Percentiles rank a stretch among this genome's conserved stretches.
phyloP scores from a whole-genome alignment of 768 basidiomycete genomes.

The Tylopilus felleus region DNA sequence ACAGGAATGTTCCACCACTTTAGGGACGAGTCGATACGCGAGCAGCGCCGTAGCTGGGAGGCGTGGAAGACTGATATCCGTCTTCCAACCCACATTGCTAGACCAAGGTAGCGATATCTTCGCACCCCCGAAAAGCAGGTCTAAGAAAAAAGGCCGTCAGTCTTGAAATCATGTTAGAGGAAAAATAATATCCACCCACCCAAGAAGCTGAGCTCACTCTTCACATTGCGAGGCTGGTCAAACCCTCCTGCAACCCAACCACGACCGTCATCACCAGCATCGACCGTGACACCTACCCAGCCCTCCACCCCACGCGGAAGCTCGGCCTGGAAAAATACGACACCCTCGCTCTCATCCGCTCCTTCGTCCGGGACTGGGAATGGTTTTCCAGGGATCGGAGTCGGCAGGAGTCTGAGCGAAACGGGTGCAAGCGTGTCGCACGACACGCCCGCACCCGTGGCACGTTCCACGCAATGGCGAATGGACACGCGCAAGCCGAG shows the following conservation, averaged over 20 bases:
- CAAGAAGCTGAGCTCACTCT: constrained; percentile 34
- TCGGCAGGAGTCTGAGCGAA: constrained; percentile 60
- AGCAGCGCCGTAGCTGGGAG: constrained; percentile 59
- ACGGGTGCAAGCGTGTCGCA: constrained; percentile 45
- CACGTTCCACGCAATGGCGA: constrained; percentile 39
- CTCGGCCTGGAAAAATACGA: constrained; percentile 59
- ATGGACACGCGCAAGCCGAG: constrained; percentile 46
- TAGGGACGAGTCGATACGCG: constrained; percentile 56
- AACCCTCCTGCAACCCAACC: constrained; percentile 67
- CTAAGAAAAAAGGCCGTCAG: constrained; percentile 30
- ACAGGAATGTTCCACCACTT: constrained; percentile 22
- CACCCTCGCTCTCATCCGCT: constrained; percentile 69
- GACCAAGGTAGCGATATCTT: constrained; percentile 34
- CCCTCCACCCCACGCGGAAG: constrained; percentile 27
- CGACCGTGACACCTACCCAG: constrained; percentile 55
- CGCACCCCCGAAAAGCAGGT: constrained; percentile 34
- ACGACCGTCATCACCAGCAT: constrained; percentile 44
- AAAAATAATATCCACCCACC: constrained; percentile 36
- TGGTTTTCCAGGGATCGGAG: constrained; percentile 45
- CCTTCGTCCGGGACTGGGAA: constrained; percentile 73
- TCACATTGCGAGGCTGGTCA: constrained; percentile 31
- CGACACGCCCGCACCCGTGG: constrained; percentile 15
- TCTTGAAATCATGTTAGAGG: neutral
- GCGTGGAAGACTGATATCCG: constrained; percentile 49
- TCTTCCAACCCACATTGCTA: constrained; percentile 35